These are phyloP conservation scores for Paraconiothyrium sp. DNA, from an alignment of 2,329 filamentous ascomycete genomes.

Conservation along the genomic window DNA sequence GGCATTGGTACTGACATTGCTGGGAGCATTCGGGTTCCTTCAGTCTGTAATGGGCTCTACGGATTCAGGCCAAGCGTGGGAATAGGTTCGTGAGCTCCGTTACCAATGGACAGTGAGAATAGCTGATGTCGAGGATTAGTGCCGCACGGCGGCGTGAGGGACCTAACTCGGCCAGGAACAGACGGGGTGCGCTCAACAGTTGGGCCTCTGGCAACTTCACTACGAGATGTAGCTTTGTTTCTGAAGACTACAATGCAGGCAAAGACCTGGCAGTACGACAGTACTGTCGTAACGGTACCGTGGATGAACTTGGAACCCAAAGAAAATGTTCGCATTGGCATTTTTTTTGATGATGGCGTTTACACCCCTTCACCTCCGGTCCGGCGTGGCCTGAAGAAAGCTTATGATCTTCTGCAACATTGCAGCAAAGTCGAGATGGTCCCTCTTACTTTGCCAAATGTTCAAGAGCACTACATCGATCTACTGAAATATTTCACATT, in stretches of 20 bases:
- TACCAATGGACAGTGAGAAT: background rate
- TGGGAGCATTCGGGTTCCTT: constrained; percentile 57
- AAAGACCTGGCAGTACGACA: constrained; percentile 49
- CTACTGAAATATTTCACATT: constrained; percentile 15
- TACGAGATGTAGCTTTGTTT: constrained; percentile 50
- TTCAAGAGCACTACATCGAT: constrained; percentile 14
- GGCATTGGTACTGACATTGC: constrained; percentile 70
- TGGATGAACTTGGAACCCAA: constrained; percentile 16
- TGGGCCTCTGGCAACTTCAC: constrained; percentile 52
- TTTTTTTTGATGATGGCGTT: constrained; percentile 19
- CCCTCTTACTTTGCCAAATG: constrained; percentile 18
- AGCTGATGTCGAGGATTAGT: constrained; percentile 33
- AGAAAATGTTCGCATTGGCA: constrained; percentile 18
- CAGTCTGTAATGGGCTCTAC: constrained; percentile 62
- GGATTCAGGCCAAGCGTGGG: constrained; percentile 62
- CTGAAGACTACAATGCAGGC: constrained; percentile 52
- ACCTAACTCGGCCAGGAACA: constrained; percentile 23
- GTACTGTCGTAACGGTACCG: constrained; percentile 17
- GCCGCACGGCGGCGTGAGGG: constrained; percentile 40
- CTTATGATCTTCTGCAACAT: constrained; percentile 16
- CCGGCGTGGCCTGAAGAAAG: constrained; percentile 18
- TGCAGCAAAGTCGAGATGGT: constrained; percentile 12
- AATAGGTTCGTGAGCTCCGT: background rate
- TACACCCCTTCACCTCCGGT: constrained; percentile 22
- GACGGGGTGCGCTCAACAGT: constrained; percentile 39